A percentile compares a stretch with the other conserved stretches of the same genome.
Evolutionary conservation across 495 filamentous ascomycete species (phyloP).

Genomic region (Talaromyces trachyspermus): DNA sequence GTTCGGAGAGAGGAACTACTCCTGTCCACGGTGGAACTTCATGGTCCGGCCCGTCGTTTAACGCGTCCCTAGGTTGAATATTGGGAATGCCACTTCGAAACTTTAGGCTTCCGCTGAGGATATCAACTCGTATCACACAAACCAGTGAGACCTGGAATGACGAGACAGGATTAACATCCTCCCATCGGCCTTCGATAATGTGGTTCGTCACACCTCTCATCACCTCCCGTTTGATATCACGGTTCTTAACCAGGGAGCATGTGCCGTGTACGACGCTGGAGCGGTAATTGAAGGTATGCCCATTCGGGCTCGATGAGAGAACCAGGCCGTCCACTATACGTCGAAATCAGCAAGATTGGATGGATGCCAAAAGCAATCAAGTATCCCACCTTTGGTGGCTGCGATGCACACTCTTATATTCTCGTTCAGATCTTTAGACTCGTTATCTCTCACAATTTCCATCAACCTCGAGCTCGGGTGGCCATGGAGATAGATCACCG

Average conservation of each 20-base stretch:
- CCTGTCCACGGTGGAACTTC: constrained; percentile 3
- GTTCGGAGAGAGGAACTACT: constrained; percentile 2
- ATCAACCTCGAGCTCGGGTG: constrained; percentile 1
- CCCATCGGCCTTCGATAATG: constrained; percentile 49
- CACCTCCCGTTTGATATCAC: constrained; percentile 54
- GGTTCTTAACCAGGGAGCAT: constrained; percentile 44
- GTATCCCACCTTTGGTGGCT: constrained; percentile 3
- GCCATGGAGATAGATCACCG: constrained; percentile 3
- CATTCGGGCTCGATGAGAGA: constrained; percentile 34
- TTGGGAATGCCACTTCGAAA: constrained; percentile 1
- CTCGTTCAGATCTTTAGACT: background rate
- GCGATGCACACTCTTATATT: background rate
- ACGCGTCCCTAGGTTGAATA: constrained; percentile 1
- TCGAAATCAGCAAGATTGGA: too few relatives aligned
- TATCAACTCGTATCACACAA: background rate
- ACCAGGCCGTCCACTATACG: constrained; percentile 8
- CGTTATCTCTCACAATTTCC: background rate
- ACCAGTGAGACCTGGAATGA: constrained; percentile 9
- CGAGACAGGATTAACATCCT: constrained; percentile 7
- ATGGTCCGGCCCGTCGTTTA: constrained; percentile 2
- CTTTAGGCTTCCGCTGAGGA: background rate
- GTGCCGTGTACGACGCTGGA: constrained; percentile 55
- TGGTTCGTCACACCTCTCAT: constrained; percentile 58
- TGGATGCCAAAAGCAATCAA: too few relatives aligned
- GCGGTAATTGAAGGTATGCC: constrained; percentile 65